These are phyloP conservation scores for Trichoderma aggressivum DNA, from an alignment of 2,329 filamentous ascomycete genomes.

Conservation along the genomic window DNA sequence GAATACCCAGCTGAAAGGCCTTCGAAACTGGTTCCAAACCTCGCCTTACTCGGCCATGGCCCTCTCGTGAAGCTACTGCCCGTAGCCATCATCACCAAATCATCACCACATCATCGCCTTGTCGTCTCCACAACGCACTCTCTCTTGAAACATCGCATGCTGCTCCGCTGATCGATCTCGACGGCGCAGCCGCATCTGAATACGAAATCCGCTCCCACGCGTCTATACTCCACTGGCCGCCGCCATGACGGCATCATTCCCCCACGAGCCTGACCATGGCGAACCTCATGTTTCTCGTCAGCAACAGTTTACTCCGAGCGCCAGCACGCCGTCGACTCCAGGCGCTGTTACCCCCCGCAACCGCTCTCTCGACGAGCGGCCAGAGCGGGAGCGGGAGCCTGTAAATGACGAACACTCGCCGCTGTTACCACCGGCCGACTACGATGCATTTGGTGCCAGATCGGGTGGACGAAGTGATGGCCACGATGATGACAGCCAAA, in stretches of 20 bases:
- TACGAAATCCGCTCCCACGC: neutral
- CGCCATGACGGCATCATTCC: conserved; percentile 13
- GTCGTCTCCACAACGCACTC: neutral
- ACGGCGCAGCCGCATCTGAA: neutral
- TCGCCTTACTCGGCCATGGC: conserved; percentile 7
- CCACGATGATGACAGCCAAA: conserved; percentile 41
- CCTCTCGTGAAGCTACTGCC: conserved; percentile 8
- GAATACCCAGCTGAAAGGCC: neutral
- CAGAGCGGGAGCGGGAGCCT: conserved; percentile 16
- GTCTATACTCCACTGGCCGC: neutral
- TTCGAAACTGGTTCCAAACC: neutral
- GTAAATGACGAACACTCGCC: conserved; percentile 31
- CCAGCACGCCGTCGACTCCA: conserved; percentile 11
- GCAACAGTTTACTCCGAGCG: conserved; percentile 5
- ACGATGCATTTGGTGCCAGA: conserved; percentile 4
- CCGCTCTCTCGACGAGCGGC: conserved; percentile 22
- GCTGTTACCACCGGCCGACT: conserved; percentile 26
- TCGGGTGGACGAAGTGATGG: conserved; percentile 14
- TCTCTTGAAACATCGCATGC: neutral
- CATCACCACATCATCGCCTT: neutral
- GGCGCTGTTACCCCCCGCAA: conserved; percentile 9
- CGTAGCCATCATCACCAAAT: neutral
- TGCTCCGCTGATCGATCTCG: neutral
- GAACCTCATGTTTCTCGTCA: neutral
- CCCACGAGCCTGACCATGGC: neutral